Conservation (phyloP, 2,329 filamentous ascomycete species). For the Claviceps capensis region DNA sequence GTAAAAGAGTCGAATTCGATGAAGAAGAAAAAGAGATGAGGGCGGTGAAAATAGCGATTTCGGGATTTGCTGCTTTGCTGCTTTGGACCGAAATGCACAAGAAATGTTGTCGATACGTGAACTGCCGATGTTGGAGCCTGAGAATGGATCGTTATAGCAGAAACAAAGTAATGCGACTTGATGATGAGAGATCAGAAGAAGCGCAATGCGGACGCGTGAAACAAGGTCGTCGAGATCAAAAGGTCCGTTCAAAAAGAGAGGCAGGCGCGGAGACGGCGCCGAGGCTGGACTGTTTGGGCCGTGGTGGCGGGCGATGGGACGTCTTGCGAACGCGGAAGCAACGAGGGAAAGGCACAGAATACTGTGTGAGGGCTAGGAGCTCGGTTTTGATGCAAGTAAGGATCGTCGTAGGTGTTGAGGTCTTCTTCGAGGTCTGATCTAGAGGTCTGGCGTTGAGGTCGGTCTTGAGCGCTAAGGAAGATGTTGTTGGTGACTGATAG, state of each 20-base stretch:
- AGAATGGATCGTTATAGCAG: neutral
- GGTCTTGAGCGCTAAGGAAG: neutral
- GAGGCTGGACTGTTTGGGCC: neutral
- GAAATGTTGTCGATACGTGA: neutral
- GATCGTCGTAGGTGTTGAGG: neutral
- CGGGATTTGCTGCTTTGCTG: neutral
- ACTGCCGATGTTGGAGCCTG: neutral
- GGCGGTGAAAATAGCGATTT: neutral
- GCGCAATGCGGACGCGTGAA: neutral
- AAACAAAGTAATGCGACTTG: neutral
- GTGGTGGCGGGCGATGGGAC: neutral
- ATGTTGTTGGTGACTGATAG: neutral
- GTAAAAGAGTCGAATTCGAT: conserved; percentile 3
- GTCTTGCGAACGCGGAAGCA: neutral
- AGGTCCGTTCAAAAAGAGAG: neutral
- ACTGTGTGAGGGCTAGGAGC: neutral
- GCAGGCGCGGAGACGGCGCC: conserved; percentile 2
- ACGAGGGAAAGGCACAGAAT: neutral
- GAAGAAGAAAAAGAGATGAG: conserved; percentile 6
- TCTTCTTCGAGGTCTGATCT: too few relatives aligned
- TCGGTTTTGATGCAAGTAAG: neutral
- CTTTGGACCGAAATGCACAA: neutral
- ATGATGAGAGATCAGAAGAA: neutral
- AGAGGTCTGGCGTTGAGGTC: neutral
- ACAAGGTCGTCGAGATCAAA: conserved; percentile 2